Evolutionary conservation across 2,329 filamentous ascomycete genomes (phyloP), one percentile per base, ranked within the genome.

Genomic region (Geosmithia flava): DNA sequence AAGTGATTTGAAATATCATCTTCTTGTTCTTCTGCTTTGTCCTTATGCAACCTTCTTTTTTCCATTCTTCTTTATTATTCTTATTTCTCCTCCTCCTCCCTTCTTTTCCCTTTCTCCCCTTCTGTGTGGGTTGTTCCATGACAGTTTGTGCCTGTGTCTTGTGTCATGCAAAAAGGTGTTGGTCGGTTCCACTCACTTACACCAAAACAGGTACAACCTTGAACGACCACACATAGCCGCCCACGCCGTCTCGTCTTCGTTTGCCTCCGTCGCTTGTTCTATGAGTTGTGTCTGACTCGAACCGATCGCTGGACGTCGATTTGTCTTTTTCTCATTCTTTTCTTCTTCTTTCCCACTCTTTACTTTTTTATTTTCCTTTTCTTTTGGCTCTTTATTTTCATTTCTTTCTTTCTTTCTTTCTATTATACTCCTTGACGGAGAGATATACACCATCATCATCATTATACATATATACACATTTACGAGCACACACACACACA

Each of bases 291-390:
- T 44, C 42, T 47, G 13, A 23, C 39, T 47, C 40, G 45, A 17
- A 45, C 20, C 37, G 20, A 46, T 20, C 47, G 47, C 47, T 49
- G 48, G 48, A 40, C 48, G 45, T 42, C 42, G 23, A 20, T 46
- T 33, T 46, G 42, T 11, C 20, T 39, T 33, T 29, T 44, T 33
- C 43, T 47, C 47, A 29, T 44, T 44, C n/a, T 20, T n/a, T 37
- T 20, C 16, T n/a, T 46, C 10, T 43, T 30, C n/a, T 30, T 42
- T 46, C 23, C 15, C 7, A 17, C 20, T 23, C 4, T 19, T 17
- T 39, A 20, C 17, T 37, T 16, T 44, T 29, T 17, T 37, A 15
- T 23, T 42, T 27, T 46, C 16, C 13, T 40, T 3, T 39, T 23
- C 3, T 39, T 11, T 39, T 40, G 33, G 6, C 33, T 3, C 33